Percentiles rank a stretch among this genome's conserved stretches.
Conservation (phyloP, 2,329 filamentous ascomycete species). For the Polychaeton citri region DNA sequence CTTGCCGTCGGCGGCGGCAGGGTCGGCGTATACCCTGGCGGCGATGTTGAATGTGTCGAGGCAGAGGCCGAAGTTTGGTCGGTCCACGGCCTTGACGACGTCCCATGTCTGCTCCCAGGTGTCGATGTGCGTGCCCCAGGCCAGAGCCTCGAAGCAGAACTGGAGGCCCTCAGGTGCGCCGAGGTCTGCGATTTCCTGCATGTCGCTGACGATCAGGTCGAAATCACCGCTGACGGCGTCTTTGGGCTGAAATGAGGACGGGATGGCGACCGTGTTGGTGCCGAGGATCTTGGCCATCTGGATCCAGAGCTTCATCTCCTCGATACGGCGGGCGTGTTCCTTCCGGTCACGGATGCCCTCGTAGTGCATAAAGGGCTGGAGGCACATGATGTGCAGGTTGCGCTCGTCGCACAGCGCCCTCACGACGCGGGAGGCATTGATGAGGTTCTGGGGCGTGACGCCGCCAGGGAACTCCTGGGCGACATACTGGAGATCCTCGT, state of each 20-base stretch:
- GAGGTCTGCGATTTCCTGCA: conserved; percentile 53
- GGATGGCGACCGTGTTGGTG: conserved; percentile 63
- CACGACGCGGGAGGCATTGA: conserved; percentile 46
- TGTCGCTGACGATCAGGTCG: conserved; percentile 46
- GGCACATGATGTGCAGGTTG: conserved; percentile 46
- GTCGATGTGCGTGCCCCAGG: conserved; percentile 57
- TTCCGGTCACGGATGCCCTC: conserved; percentile 56
- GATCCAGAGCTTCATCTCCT: conserved; percentile 58
- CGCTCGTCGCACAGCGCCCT: conserved; percentile 43
- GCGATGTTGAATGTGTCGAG: conserved; percentile 71
- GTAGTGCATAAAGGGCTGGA: conserved; percentile 68
- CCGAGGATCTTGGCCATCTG: conserved; percentile 47
- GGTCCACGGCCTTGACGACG: conserved; percentile 49
- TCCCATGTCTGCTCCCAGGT: conserved; percentile 63
- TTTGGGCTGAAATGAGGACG: conserved; percentile 52
- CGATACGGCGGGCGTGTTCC: conserved; percentile 43
- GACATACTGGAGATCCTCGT: conserved; percentile 58
- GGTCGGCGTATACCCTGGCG: conserved; percentile 58
- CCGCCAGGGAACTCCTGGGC: conserved; percentile 35
- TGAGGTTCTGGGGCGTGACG: conserved; percentile 30
- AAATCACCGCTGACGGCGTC: conserved; percentile 39
- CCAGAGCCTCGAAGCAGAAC: conserved; percentile 62
- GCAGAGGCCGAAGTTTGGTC: conserved; percentile 62
- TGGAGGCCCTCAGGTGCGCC: conserved; percentile 46
- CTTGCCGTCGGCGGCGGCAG: conserved; percentile 38